These are phyloP conservation scores for Termitomyces sp. DNA, from an alignment of 768 basidiomycete species.

Conservation along the genomic window DNA sequence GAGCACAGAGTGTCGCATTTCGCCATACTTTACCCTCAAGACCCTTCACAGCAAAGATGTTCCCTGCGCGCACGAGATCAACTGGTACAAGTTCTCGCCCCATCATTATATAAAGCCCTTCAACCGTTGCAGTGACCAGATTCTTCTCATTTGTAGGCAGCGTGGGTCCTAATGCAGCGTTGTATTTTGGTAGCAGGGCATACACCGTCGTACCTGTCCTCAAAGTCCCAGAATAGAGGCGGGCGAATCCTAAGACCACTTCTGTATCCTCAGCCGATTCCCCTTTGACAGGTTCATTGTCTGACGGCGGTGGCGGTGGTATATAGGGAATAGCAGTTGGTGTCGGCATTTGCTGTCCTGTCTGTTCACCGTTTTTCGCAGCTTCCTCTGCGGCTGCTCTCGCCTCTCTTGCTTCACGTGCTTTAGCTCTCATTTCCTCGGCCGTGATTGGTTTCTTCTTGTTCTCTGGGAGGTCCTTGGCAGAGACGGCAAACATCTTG, in stretches of 20 bases:
- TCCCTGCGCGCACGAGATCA: slow-evolving; percentile 81
- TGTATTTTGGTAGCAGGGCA: slow-evolving; percentile 87
- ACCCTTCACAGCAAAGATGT: slow-evolving; percentile 91
- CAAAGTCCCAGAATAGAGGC: slow-evolving; percentile 89
- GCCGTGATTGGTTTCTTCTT: slow-evolving; percentile 74
- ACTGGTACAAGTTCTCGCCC: slow-evolving; percentile 89
- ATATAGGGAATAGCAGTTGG: slow-evolving; percentile 11
- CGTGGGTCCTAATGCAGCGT: slow-evolving; percentile 51
- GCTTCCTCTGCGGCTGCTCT: slow-evolving; percentile 21
- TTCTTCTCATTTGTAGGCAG: slow-evolving; percentile 70
- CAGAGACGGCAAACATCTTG: slow-evolving; percentile 96
- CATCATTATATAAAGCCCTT: slow-evolving; percentile 95
- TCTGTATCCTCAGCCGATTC: slow-evolving; percentile 43
- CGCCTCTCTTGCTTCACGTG: slow-evolving; percentile 48
- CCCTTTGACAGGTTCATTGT: slow-evolving; percentile 9
- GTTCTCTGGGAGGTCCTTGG: slow-evolving; percentile 80
- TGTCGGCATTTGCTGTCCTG: slow-evolving; percentile 1
- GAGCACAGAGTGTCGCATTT: slow-evolving; percentile 85
- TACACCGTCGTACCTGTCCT: slow-evolving; percentile 58
- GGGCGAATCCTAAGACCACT: slow-evolving; percentile 85
- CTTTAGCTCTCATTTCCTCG: slow-evolving; percentile 75
- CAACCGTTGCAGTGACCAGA: slow-evolving; percentile 57
- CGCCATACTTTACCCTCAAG: slow-evolving; percentile 88
- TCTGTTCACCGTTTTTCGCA: slow-evolving; percentile 10
- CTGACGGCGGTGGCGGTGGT: slow-evolving; percentile 5